Conservation (phyloP, 179 eudicot species). For the Beta corolliflora region DNA sequence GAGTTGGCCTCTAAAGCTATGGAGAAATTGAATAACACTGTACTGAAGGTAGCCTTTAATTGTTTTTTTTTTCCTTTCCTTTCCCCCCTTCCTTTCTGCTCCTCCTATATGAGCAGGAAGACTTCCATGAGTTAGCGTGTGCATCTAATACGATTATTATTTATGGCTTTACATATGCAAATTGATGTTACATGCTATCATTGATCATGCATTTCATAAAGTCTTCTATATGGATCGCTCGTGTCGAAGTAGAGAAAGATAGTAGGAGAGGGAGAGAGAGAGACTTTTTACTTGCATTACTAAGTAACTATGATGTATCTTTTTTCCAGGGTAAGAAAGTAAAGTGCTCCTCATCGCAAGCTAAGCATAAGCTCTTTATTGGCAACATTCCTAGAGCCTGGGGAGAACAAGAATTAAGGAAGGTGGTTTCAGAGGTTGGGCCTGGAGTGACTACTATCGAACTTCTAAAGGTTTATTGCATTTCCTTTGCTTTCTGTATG, state of each 20-base stretch:
- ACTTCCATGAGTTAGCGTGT: background rate
- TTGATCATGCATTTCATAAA: background rate
- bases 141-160: background rate
- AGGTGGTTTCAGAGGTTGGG: constrained; percentile 64
- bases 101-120: background rate
- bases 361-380: constrained; percentile 83
- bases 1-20: constrained; percentile 90
- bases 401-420: constrained; percentile 74
- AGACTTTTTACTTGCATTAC: background rate
- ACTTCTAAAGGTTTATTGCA: constrained; percentile 65
- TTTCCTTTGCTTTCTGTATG: background rate
- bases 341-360: constrained; percentile 89
- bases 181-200: background rate
- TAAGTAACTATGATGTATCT: constrained; percentile 5
- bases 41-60: constrained; percentile 54
- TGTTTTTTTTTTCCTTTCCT: background rate
- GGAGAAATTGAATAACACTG: constrained; percentile 66
- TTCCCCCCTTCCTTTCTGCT: background rate
- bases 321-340: constrained; percentile 72
- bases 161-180: background rate
- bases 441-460: constrained; percentile 78
- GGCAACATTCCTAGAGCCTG: constrained; percentile 85
- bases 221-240: background rate
- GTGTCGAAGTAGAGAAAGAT: background rate
- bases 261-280: background rate